Evolutionary conservation across 345 rosid species (phyloP).

Genomic region (Hypericum androsaemum): DNA sequence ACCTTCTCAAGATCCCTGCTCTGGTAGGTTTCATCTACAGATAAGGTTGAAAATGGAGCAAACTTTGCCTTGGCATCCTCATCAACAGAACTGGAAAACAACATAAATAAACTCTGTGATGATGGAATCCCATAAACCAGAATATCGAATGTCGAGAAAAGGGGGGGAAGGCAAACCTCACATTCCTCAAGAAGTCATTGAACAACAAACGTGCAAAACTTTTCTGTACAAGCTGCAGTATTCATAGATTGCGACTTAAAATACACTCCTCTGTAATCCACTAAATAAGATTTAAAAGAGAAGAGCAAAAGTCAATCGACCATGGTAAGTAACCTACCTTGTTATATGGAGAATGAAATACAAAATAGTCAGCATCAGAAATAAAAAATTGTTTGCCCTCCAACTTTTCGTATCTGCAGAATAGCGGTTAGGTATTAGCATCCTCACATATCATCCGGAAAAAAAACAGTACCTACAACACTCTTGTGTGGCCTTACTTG

Average conservation of each 20-base stretch:
- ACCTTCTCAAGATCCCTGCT: constrained; percentile 99
- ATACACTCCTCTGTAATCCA: not conserved
- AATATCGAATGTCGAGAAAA: not conserved
- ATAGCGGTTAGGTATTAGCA: constrained; percentile 8
- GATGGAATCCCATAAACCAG: no score
- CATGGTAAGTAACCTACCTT: constrained; percentile 38
- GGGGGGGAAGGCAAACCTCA: constrained; percentile 41
- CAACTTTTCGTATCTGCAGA: constrained; percentile 66
- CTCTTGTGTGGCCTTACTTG: constrained; percentile 42
- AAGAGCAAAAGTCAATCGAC: not conserved
- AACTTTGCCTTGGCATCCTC: constrained; percentile 73
- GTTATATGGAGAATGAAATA: constrained; percentile 98
- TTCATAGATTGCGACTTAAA: constrained; percentile 12
- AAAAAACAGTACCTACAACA: constrained; percentile 2
- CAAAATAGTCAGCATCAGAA: constrained; percentile 65
- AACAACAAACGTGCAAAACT: constrained; percentile 88
- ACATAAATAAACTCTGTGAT: no score
- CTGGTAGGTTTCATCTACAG: constrained; percentile 86
- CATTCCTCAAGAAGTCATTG: constrained; percentile 72
- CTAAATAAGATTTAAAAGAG: not conserved
- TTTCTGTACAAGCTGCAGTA: constrained; percentile 94
- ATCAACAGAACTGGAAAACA: constrained; percentile 33
- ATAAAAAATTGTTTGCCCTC: constrained; percentile 78
- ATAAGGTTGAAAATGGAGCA: constrained; percentile 60
- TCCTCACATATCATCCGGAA: constrained; percentile 1